phyloP scores from a whole-genome alignment of 257 asterid genomes.

The Capsicum baccatum region DNA sequence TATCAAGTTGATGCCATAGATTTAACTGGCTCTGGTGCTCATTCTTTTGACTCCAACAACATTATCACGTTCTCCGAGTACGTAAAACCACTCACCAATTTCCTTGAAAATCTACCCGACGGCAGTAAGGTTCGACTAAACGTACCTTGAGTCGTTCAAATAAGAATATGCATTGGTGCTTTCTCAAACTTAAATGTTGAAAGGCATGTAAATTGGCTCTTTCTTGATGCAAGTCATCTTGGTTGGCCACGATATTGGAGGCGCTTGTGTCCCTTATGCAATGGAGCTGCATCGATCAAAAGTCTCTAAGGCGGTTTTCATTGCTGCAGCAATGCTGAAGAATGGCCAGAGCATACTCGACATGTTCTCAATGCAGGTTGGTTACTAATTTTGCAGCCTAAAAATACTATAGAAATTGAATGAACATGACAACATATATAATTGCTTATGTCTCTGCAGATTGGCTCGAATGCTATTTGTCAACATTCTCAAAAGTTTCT shows the following conservation, averaged over 20 bases:
- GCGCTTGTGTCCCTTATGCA: conserved; percentile 57
- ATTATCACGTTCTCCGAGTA: conserved; percentile 46
- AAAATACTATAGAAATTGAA: not conserved
- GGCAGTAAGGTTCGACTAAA: conserved; percentile 42
- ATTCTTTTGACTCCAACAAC: conserved; percentile 54
- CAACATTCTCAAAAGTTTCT: conserved; percentile 53
- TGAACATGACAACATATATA: not conserved
- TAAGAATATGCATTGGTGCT: not conserved
- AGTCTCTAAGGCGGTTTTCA: conserved; percentile 52
- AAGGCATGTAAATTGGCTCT: not conserved
- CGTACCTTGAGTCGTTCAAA: not conserved
- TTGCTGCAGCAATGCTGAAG: conserved; percentile 59
- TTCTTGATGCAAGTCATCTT: conserved; percentile 48
- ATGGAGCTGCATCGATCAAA: conserved; percentile 55
- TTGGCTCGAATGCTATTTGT: conserved; percentile 40
- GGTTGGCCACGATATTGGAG: conserved; percentile 66
- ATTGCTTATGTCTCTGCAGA: conserved; percentile 32
- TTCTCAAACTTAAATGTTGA: not conserved
- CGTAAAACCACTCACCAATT: conserved; percentile 52
- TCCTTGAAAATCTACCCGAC: conserved; percentile 45
- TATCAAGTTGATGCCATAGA: conserved; percentile 52
- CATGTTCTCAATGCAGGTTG: conserved; percentile 52
- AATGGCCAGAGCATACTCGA: conserved; percentile 53
- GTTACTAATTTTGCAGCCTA: not conserved
- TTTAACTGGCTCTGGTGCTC: conserved; percentile 59